Base-by-base conservation (phyloP, 2,329 filamentous ascomycete species). In the Penicillium freii region DNA sequence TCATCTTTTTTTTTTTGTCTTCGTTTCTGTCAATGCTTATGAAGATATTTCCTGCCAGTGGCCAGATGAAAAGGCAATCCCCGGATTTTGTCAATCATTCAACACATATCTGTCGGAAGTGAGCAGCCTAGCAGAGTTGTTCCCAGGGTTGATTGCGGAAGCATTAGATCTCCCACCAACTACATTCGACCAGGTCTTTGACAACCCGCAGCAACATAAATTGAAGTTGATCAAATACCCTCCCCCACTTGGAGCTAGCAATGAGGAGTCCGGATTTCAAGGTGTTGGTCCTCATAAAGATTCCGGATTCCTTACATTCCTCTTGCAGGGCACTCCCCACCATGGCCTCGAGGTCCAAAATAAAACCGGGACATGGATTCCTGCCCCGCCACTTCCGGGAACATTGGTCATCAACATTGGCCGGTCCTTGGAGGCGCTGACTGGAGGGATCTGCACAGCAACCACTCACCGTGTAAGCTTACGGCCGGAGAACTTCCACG, bases 321-420 rank as follows among this genome's bases (percentile, higher is more conserved):
- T 82, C 2, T 73, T 76, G 11, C 79, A 81, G 58, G 78, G 78
- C 38, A 69, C 69, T 2, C 69, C 72, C 1, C 72, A 74, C 31
- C 74, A 73, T 5, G 80, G 80, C 0, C 73, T 82, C 0, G 77
- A 82, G 57, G 80, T 81, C 0, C 72, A 81, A 47, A 80, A 77
- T 58, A 78, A 79, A 55, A 64, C 71, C 2, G 79, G 79, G 0
- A 67, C 70, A 10, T 82, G 79, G 80, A 71, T 81, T 23, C 66
- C 76, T 19, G 78, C 76, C 6, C 68, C 72, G 23, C 79, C 79
- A 1, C 68, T 80, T 5, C 71, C 73, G 0, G 75, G 74, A 0
- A 77, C 79, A 0, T 70, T 81, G n/a, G 78, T 81, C 0, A 76
- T 81, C 56, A 81, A 81, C 53, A 80, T 81, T 29, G 79, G 77